Percentiles rank a stretch among this genome's conserved stretches.
phyloP scores from a whole-genome alignment of 257 asterid genomes.

The Solanum acaule region DNA sequence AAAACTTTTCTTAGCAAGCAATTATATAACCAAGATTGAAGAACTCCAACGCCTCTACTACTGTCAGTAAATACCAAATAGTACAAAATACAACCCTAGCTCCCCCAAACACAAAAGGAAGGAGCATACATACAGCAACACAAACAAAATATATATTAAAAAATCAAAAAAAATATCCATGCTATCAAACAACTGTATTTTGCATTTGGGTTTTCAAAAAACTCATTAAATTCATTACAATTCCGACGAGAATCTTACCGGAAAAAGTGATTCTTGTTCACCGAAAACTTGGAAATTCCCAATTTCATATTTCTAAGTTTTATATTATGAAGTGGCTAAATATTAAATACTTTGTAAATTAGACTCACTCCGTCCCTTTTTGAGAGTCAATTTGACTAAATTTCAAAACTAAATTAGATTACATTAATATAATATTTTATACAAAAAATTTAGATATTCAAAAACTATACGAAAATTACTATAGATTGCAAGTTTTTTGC shows the following conservation, averaged over 20 bases:
- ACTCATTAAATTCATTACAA: not conserved
- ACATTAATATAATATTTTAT: too few relatives aligned
- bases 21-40: not conserved
- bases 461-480: too few relatives aligned
- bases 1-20: not conserved
- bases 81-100: not conserved
- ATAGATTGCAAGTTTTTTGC: too few relatives aligned
- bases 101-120: not conserved
- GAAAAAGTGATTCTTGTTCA: not conserved
- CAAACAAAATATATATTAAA: not conserved
- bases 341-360: not conserved
- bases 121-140: not conserved
- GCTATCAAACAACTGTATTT: not conserved
- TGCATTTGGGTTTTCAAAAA: not conserved
- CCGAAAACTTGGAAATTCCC: not conserved
- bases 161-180: not conserved
- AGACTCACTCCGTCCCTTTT: too few relatives aligned
- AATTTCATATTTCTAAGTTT: not conserved
- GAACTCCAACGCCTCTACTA: not conserved
- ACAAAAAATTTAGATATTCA: too few relatives aligned
- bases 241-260: not conserved
- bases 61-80: not conserved
- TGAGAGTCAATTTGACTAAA: too few relatives aligned
- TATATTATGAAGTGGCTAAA: not conserved
- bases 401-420: too few relatives aligned